Evolutionary conservation across 2,329 filamentous ascomycete species (phyloP), one percentile per base, ranked within the genome.

Genomic region (Pseudogymnoascus sp.): DNA sequence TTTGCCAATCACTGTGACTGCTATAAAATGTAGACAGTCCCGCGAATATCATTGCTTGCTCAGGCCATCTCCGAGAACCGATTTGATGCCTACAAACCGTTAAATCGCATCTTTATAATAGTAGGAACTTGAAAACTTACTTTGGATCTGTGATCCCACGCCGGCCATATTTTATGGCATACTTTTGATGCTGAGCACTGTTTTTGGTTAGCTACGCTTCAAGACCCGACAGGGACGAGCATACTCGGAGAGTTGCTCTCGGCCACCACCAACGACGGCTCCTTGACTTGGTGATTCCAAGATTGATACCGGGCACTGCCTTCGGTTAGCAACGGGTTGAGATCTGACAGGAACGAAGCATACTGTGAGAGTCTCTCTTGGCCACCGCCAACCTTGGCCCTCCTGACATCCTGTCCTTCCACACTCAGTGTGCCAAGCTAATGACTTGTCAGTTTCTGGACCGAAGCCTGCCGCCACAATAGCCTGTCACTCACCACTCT

Each of bases 1-100:
- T 56, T 56, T 56, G 50, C 50, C 16, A 56, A 56, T 33, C 50
- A 56, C 50, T 33, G 50, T 56, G 10, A 56, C 50, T 56, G 50
- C 50, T 56, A 33, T 33, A 33, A 18, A 56, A 56, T 56, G 50
- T 56, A 56, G 28, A 56, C 50, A 56, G 16, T 8, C 28, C 10
- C 10, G 50, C 50, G 28, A 56, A 16, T 56, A 56, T 56, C 50
- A 56, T 33, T 56, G 47, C 33, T 56, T 56, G 50, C 50, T 56
- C 50, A 33, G 50, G 50, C 50, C 50, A 56, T 56, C 50, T 33
- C 25, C 16, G 50, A 56, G 28, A 56, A 56, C 50, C 18, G 50
- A 56, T 56, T 56, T 3, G 28, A 56, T 18, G 50, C 50, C 28
- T 33, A 4, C 12, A 16, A 56, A 14, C n/a, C 4, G 28, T 56